Conservation (phyloP, 441 rosid genomes). For the Corymbia calophylla region DNA sequence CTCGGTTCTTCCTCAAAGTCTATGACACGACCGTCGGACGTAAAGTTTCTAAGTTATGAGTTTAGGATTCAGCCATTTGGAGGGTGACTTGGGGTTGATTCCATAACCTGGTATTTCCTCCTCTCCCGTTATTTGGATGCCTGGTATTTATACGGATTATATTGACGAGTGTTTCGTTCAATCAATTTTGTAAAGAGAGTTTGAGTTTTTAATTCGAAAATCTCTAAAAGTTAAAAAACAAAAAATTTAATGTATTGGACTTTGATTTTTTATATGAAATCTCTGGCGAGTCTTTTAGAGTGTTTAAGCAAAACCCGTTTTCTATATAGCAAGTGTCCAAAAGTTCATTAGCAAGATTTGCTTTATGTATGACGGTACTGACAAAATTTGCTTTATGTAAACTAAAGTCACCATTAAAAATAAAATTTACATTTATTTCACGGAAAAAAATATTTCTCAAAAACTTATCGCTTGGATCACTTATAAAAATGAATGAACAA, state of each 20-base stretch:
- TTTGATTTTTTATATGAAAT: neutral
- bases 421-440: no score
- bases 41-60: slow-evolving; percentile 15
- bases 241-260: neutral
- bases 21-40: slow-evolving; percentile 26
- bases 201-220: neutral
- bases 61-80: neutral
- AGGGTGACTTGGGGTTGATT: neutral
- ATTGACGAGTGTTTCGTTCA: neutral
- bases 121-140: neutral
- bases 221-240: neutral
- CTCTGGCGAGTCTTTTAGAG: neutral
- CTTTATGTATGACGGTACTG: neutral
- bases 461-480: neutral
- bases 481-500: no score
- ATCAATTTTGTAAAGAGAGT: neutral
- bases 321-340: neutral
- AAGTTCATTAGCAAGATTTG: neutral
- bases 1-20: slow-evolving; percentile 42
- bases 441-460: no score
- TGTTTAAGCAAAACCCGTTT: neutral
- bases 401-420: neutral
- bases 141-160: neutral
- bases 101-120: neutral
- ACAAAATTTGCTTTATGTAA: neutral